phyloP scores from a whole-genome alignment of 2,329 filamentous ascomycete genomes.

The Aspergillus terreus region DNA sequence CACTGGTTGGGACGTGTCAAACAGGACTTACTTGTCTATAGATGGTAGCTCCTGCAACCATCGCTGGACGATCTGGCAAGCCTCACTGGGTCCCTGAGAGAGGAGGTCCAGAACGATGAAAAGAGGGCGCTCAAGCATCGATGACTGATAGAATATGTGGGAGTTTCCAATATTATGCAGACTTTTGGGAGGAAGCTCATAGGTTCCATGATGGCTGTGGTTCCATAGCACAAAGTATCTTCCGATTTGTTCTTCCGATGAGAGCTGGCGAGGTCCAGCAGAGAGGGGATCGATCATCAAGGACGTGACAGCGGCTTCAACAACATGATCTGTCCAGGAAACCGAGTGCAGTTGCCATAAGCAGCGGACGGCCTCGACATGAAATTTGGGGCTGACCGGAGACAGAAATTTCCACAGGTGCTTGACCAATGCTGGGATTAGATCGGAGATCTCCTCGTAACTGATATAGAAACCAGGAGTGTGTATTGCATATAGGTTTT shows the following conservation, averaged over 20 bases:
- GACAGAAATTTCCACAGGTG: conserved; percentile 78
- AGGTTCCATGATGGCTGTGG: conserved; percentile 38
- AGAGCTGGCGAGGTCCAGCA: conserved; percentile 22
- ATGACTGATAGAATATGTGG: conserved; percentile 37
- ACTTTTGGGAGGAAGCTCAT: conserved; percentile 34
- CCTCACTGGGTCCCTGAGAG: conserved; percentile 66
- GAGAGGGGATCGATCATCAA: conserved; percentile 57
- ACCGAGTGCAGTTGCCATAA: conserved; percentile 83
- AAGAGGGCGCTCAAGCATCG: conserved; percentile 74
- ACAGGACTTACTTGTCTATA: conserved; percentile 45
- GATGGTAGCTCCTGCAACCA: conserved; percentile 66
- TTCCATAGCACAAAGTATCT: conserved; percentile 42
- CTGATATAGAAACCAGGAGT: conserved; percentile 33
- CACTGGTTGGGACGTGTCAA: background rate
- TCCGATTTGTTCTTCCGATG: conserved; percentile 34
- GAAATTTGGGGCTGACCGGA: conserved; percentile 81
- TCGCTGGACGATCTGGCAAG: conserved; percentile 70
- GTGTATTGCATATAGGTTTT: conserved; percentile 36
- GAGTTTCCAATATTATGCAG: conserved; percentile 25
- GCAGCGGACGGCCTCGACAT: conserved; percentile 84
- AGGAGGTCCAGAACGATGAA: conserved; percentile 79
- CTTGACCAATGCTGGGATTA: conserved; percentile 66
- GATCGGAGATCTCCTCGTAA: conserved; percentile 50
- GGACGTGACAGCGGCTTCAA: conserved; percentile 73
- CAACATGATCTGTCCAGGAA: conserved; percentile 63